These are phyloP conservation scores for Phytophthora brassicae DNA, from an alignment of 352 stramenopile species.

Conservation along the genomic window DNA sequence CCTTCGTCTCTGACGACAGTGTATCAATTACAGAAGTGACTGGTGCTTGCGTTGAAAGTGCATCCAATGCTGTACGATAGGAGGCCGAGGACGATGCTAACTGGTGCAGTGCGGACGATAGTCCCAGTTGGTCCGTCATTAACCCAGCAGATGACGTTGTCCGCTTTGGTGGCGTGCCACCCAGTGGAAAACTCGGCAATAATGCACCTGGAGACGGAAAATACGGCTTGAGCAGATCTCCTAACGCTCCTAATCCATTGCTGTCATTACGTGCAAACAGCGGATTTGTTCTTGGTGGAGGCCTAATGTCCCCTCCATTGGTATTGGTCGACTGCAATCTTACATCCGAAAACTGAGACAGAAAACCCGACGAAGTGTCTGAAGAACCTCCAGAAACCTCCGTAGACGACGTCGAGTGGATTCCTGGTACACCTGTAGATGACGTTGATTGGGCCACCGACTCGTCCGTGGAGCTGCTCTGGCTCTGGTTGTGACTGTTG, in stretches of 20 bases:
- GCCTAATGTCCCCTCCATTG: constrained; percentile 18
- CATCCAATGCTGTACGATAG: constrained; percentile 40
- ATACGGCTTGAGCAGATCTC: constrained; percentile 50
- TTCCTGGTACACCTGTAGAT: constrained; percentile 27
- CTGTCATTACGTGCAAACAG: constrained; percentile 57
- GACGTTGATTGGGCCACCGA: constrained; percentile 34
- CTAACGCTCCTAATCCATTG: constrained; percentile 43
- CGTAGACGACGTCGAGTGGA: no score
- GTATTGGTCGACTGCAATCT: constrained; percentile 24
- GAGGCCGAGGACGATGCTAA: constrained; percentile 54
- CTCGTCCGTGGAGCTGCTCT: constrained; percentile 24
- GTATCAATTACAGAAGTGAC: constrained; percentile 11
- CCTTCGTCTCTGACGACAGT: neutral
- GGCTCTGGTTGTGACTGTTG: constrained; percentile 2
- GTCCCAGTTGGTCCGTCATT: constrained; percentile 16
- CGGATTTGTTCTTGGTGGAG: constrained; percentile 21
- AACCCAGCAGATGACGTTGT: constrained; percentile 20
- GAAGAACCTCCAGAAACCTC: no score
- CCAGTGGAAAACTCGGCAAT: constrained; percentile 25
- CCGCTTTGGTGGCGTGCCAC: neutral
- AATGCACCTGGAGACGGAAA: constrained; percentile 35
- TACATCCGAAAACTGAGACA: constrained; percentile 30
- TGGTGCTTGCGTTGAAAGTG: constrained; percentile 16
- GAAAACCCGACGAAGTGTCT: constrained; percentile 14
- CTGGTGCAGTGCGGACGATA: constrained; percentile 49